phyloP scores from a whole-genome alignment of 352 stramenopile species.

The Phytophthora quininea region DNA sequence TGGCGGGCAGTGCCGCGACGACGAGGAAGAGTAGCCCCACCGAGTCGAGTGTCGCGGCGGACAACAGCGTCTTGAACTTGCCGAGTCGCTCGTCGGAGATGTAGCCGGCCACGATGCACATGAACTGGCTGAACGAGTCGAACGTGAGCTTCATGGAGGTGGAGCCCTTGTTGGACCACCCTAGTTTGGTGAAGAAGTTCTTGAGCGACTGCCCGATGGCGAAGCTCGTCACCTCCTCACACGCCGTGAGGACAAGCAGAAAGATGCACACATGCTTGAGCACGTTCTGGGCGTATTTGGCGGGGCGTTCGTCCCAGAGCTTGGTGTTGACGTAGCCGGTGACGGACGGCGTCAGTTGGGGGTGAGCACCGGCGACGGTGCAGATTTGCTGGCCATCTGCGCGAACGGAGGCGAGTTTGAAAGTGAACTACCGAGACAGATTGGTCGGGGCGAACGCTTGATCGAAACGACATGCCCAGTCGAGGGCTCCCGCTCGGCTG shows the following conservation, averaged over 20 bases:
- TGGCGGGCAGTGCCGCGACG: constrained; percentile 40
- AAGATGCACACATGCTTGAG: constrained; percentile 61
- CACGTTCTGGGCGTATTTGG: constrained; percentile 55
- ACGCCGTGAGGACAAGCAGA: constrained; percentile 51
- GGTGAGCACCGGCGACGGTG: constrained; percentile 18
- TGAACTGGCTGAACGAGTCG: constrained; percentile 68
- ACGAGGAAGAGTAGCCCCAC: constrained; percentile 58
- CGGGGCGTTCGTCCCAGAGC: constrained; percentile 48
- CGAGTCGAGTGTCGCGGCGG: constrained; percentile 36
- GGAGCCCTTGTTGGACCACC: constrained; percentile 57
- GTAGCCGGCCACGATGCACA: constrained; percentile 62
- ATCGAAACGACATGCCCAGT: background rate
- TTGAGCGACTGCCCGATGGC: constrained; percentile 60
- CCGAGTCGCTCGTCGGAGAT: constrained; percentile 63
- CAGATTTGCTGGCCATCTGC: constrained; percentile 25
- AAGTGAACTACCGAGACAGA: constrained; percentile 12
- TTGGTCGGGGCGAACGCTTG: background rate
- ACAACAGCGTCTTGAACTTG: constrained; percentile 36
- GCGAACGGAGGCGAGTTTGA: constrained; percentile 7
- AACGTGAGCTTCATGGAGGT: constrained; percentile 69
- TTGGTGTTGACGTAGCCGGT: constrained; percentile 29
- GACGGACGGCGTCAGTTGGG: constrained; percentile 18
- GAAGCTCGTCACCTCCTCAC: constrained; percentile 60
- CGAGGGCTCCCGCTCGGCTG: background rate
- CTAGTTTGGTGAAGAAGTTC: constrained; percentile 67